A percentile compares a stretch with the other conserved stretches of the same genome.
These are phyloP conservation scores for Candida methanosorbosa DNA, from an alignment of 805 yeast species.

Conservation along the genomic window DNA sequence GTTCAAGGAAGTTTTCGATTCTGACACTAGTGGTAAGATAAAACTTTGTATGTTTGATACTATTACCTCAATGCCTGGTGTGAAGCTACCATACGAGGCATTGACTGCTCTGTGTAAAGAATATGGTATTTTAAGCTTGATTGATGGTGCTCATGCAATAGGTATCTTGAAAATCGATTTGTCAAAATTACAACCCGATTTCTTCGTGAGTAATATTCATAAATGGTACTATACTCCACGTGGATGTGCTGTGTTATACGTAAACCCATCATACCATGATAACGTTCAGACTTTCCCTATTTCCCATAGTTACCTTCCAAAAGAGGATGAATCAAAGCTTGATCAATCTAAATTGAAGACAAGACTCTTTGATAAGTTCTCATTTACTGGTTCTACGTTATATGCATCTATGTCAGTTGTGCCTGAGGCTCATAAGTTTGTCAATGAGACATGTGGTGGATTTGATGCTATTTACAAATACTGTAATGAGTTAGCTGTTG, in stretches of 20 bases:
- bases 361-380: constrained; percentile 37
- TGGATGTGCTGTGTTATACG: constrained; percentile 52
- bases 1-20: constrained; percentile 21
- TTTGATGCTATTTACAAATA: constrained; percentile 42
- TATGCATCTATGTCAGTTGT: constrained; percentile 35
- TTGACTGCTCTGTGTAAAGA: constrained; percentile 36
- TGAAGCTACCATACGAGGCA: constrained; percentile 44
- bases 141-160: constrained; percentile 69
- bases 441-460: constrained; percentile 51
- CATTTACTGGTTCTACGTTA: constrained; percentile 40
- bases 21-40: constrained; percentile 14
- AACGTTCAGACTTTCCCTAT: constrained; percentile 50
- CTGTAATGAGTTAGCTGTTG: constrained; percentile 33
- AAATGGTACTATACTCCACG: constrained; percentile 60
- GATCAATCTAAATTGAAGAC: constrained; percentile 13
- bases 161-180: constrained; percentile 44
- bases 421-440: constrained; percentile 43
- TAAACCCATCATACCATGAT: constrained; percentile 39
- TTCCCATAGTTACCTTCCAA: constrained; percentile 36
- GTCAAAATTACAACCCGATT: constrained; percentile 43
- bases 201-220: constrained; percentile 54
- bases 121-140: constrained; percentile 40
- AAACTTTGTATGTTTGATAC: constrained; percentile 46
- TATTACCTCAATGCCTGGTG: constrained; percentile 59
- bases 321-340: constrained; percentile 16